Evolutionary conservation across 441 rosid genomes (phyloP), one percentile per base, ranked within the genome.

Genomic region (Gossypium davidsonii): DNA sequence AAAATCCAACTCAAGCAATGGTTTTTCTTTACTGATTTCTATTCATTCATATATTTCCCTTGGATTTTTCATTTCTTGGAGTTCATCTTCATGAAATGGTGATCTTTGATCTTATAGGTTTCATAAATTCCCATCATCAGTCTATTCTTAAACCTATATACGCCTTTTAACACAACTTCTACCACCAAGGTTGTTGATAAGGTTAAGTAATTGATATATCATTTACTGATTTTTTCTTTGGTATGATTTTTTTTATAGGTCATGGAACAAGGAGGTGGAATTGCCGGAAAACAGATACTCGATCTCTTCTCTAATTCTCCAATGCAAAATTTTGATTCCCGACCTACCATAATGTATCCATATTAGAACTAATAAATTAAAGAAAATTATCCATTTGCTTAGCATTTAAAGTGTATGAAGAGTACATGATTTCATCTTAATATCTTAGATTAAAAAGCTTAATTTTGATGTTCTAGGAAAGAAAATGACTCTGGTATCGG

Each of bases 291-390:
- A 1, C 52, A 56, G 67, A 64, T 4, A 20, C 20, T 18, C 11
- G 55, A 18, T 63, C 14, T 8, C 17, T 26, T 11, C 15, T 28
- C 9, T 2, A 9, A 18, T 53, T 42, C 51, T 64, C 49, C 28
- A 56, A 17, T 8, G 75, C 71, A 71, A 49, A 26, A 44, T 55
- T 55, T 71, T 61, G 12, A 23, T 18, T 57, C 39, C 25, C 51
- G 25, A 11, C 46, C 59, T 42, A 8, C 44, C 49, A 23, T 23
- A 12, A 2, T 10, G 23, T 9, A 17, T 62, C 49, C 14, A 37
- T 25, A 58, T 58, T 58, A 62, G 46, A 62, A 34, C 23, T 34
- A 14, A 17, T 34, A 9, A 21, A 20, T 65, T 64, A 21, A 64
- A 42, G 53, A 21, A 64, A 18, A 63, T 7, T 10, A 18, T 39